Evolutionary conservation across 2,329 filamentous ascomycete species (phyloP).

Genomic region (Pleoardoris graminearum): DNA sequence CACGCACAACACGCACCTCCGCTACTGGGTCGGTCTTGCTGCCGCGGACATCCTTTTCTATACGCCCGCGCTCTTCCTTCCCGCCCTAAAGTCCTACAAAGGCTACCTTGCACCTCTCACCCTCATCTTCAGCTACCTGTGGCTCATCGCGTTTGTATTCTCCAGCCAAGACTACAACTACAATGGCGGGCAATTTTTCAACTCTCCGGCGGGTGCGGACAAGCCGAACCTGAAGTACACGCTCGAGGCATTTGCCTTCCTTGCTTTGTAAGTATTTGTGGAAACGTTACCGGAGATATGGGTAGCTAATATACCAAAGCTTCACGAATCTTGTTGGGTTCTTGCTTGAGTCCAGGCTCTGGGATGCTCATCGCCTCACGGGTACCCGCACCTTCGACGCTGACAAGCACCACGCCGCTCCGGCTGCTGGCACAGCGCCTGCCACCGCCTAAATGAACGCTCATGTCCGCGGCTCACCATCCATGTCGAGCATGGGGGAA

Average conservation of each 20-base stretch:
- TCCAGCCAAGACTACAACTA: conserved; percentile 26
- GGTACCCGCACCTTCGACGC: background rate
- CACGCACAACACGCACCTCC: conserved; percentile 20
- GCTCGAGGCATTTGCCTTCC: conserved; percentile 26
- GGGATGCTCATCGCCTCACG: conserved; percentile 21
- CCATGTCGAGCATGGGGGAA: background rate
- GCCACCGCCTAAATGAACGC: background rate
- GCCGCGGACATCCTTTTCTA: conserved; percentile 19
- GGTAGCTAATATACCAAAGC: conserved; percentile 13
- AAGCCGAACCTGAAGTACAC: conserved; percentile 25
- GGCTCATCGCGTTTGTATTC: conserved; percentile 32
- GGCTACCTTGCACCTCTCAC: conserved; percentile 23
- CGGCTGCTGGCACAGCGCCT: background rate
- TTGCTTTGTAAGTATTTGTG: conserved; percentile 24
- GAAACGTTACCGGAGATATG: background rate
- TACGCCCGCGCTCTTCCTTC: conserved; percentile 16
- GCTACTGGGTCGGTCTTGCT: conserved; percentile 23
- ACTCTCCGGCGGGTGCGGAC: conserved; percentile 16
- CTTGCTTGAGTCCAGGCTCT: conserved; percentile 21
- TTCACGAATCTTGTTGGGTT: conserved; percentile 25
- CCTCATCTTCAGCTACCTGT: conserved; percentile 29
- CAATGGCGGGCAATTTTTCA: conserved; percentile 11
- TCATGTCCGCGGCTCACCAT: background rate
- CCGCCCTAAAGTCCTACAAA: conserved; percentile 24
- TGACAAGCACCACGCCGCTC: background rate